phyloP scores from a whole-genome alignment of 2,329 filamentous ascomycete species.

The Boeremia exigua region DNA sequence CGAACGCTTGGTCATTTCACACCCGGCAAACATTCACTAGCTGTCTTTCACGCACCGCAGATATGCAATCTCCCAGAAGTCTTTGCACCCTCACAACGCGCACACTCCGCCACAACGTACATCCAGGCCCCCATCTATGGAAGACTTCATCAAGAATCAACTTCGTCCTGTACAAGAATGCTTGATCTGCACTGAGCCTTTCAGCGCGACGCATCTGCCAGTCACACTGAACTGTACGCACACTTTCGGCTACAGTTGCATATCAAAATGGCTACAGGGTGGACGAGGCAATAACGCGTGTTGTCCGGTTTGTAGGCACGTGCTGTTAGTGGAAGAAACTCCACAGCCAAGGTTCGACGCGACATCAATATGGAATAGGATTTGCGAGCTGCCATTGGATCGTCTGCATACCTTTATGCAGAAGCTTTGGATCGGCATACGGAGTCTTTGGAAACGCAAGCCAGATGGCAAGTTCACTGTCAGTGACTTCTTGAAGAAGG shows the following conservation, averaged over 20 bases:
- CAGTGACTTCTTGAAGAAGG: slow-evolving; percentile 26
- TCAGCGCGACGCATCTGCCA: slow-evolving; percentile 32
- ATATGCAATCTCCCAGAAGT: background rate
- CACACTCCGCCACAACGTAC: background rate
- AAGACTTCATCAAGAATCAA: slow-evolving; percentile 32
- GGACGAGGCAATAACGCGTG: slow-evolving; percentile 32
- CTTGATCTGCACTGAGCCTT: slow-evolving; percentile 36
- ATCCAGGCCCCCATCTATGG: slow-evolving; percentile 23
- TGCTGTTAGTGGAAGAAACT: slow-evolving; percentile 23
- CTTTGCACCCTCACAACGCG: background rate
- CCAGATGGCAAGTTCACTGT: slow-evolving; percentile 26
- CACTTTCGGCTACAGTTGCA: slow-evolving; percentile 41
- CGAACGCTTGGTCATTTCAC: slow-evolving; percentile 5
- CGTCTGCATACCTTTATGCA: slow-evolving; percentile 28
- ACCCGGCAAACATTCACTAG: slow-evolving; percentile 13
- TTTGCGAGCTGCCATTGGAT: slow-evolving; percentile 31
- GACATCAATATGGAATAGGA: slow-evolving; percentile 33
- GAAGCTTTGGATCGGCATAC: slow-evolving; percentile 28
- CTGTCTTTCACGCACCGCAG: slow-evolving; percentile 2
- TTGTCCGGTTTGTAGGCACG: slow-evolving; percentile 38
- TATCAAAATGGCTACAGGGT: slow-evolving; percentile 34
- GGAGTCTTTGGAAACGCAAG: slow-evolving; percentile 26
- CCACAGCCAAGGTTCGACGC: slow-evolving; percentile 23
- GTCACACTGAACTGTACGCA: slow-evolving; percentile 42
- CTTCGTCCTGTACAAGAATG: slow-evolving; percentile 37